Evolutionary conservation across 2,329 filamentous ascomycete genomes (phyloP).

Genomic region (Chrysoporthe deuterocubensis): DNA sequence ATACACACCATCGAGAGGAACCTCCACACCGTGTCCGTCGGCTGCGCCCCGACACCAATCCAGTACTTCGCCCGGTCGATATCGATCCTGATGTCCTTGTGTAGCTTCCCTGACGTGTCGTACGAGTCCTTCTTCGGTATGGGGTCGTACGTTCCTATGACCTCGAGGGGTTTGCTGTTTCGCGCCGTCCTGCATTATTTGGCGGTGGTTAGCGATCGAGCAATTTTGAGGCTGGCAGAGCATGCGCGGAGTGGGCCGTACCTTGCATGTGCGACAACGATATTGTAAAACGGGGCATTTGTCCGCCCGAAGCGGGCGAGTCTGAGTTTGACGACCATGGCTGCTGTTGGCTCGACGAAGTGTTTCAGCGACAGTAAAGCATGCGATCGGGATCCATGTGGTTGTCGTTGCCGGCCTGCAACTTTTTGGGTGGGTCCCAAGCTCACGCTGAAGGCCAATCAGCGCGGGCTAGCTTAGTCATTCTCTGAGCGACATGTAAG

Average conservation of each 20-base stretch:
- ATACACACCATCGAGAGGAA: constrained; percentile 74
- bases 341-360: constrained; percentile 10
- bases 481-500: not conserved
- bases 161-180: constrained; percentile 88
- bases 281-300: constrained; percentile 95
- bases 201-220: not conserved
- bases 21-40: constrained; percentile 86
- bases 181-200: constrained; percentile 70
- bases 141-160: constrained; percentile 80
- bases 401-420: constrained; percentile 16
- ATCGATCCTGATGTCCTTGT: constrained; percentile 93
- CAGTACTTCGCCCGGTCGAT: constrained; percentile 84
- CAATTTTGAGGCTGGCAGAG: not conserved
- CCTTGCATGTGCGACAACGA: constrained; percentile 92
- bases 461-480: constrained; percentile 12
- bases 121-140: constrained; percentile 65
- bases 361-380: constrained; percentile 6
- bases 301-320: constrained; percentile 90
- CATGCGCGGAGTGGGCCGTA: constrained; percentile 46
- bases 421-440: constrained; percentile 25
- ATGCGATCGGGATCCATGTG: not conserved
- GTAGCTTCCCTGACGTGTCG: constrained; percentile 67
- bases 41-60: constrained; percentile 95
- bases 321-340: constrained; percentile 92
- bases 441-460: constrained; percentile 20